Conservation (phyloP, 345 rosid genomes). For the Ceriops decandra region DNA sequence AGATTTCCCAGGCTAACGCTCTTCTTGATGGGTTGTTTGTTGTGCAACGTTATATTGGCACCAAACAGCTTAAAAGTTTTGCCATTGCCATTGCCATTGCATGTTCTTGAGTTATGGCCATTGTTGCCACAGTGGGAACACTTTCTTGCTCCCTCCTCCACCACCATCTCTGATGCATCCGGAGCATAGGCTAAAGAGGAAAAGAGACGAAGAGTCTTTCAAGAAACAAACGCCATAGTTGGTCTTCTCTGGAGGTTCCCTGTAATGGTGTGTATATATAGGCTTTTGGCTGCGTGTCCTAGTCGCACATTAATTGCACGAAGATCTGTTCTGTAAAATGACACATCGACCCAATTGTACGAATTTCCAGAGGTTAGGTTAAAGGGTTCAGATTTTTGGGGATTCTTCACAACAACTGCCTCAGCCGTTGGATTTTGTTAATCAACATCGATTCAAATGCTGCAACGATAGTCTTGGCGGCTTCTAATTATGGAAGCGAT, state of each 20-base stretch:
- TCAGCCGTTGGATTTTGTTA: background rate
- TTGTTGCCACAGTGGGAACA: slow-evolving; percentile 44
- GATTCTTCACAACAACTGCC: background rate
- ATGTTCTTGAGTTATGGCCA: slow-evolving; percentile 54
- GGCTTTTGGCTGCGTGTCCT: too few relatives aligned
- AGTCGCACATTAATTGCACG: too few relatives aligned
- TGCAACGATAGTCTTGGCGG: too few relatives aligned
- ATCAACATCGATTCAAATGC: too few relatives aligned
- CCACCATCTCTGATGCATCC: slow-evolving; percentile 9
- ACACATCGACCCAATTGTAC: too few relatives aligned
- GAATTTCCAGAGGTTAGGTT: too few relatives aligned
- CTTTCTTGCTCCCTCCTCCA: slow-evolving; percentile 36
- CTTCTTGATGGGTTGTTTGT: slow-evolving; percentile 29
- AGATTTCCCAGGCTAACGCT: slow-evolving; percentile 46
- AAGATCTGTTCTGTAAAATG: too few relatives aligned
- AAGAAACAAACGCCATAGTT: background rate
- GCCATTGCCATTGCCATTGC: slow-evolving; percentile 29
- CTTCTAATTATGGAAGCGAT: background rate
- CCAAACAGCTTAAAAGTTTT: slow-evolving; percentile 50
- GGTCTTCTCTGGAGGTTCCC: background rate
- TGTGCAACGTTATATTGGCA: slow-evolving; percentile 35
- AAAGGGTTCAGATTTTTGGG: slow-evolving; percentile 4
- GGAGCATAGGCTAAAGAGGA: too few relatives aligned
- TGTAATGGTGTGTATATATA: too few relatives aligned
- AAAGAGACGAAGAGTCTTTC: too few relatives aligned